Base-by-base conservation (phyloP, 2,329 filamentous ascomycete genomes). In the Colletotrichum limetticola region DNA sequence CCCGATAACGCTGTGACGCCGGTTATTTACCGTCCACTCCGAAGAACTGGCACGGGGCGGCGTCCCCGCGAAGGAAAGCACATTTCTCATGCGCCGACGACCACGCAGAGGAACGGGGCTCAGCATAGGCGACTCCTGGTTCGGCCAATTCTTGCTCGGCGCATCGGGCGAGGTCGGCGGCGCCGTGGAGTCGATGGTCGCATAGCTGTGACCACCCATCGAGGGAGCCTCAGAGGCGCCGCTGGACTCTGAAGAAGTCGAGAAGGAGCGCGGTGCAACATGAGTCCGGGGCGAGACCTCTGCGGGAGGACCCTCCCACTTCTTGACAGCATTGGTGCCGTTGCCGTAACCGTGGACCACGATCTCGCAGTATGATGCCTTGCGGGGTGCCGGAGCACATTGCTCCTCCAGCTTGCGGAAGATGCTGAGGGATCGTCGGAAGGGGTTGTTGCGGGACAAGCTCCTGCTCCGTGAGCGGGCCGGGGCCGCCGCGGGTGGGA, bases 301-400 rank as follows among this genome's bases (percentile, higher is more conserved):
- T 7, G 46, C 22, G 28, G 53, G 30, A 22, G 30, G 35, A 3
- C 14, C 32, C 24, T 26, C 14, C 12, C 24, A 46, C 6, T 80
- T 56, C 26, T 74, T 80, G 4, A 84, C 82, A 1, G 80, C 76
- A 46, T 87, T 86, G 2, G 85, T 88, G 1, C 87, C 87, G 61
- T 90, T 89, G 11, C 88, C 88, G 71, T 90, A 89, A 0, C 87
- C 86, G 5, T 85, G 83, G 7, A 89, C 83, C 0, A 89, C 80
- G 32, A 89, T 89, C 76, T 90, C 88, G 66, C 87, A 85, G 71
- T 86, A 85, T 19, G 83, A 81, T 1, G 61, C 58, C 9, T 74
- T 74, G 16, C 63, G 70, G 1, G 58, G 42, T 4, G 26, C 59
- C 9, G 73, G 73, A 3, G 32, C 42, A 22, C 63, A 69, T 7